Evolutionary conservation across 2,329 filamentous ascomycete species (phyloP), one percentile per base, ranked within the genome.

Genomic region (Fusarium sp.): DNA sequence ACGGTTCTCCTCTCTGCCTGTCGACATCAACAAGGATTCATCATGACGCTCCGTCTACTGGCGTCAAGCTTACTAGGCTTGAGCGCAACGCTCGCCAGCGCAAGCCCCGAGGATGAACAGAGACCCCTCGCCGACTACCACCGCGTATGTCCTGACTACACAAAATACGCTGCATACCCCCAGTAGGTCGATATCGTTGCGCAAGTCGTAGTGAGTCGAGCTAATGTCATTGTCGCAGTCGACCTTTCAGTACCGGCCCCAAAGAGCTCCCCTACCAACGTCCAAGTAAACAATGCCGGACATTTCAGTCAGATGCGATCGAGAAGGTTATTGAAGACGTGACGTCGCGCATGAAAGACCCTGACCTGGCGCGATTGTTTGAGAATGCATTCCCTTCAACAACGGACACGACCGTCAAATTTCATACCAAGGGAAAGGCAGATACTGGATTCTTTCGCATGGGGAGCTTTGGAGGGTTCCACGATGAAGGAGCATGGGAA

Each of bases 321-420:
- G 96, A 99, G 79, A 87, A 92, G 76, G 92, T 98, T 54, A 98
- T 99, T 68, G 80, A 89, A 30, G 90, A 98, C 73, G 86, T 99
- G 72, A 96, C 91, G 8, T 86, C 88, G 29, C 91, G 89, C 56
- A 92, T 99, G 83, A 86, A 90, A 63, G 91, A 98, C 76, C 91
- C 91, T 18, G 96, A 98, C 75, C 88, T 99, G 15, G 95, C 95
- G 6, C 90, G 95, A 27, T 85, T 99, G 14, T 99, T 99, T 78
- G 94, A 97, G 78, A 99, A 99, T 78, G 91, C 95, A 4, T 98
- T 97, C 71, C 95, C 95, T 7, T 97, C 96, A 67, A 81, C 80
- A 1, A 88, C 96, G 5, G 94, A 97, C 77, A 97, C 94, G 0
- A 97, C 94, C 0, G 89, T 97, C 70, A 90, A 92, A 75, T 97